These are phyloP conservation scores for Linderina pennispora DNA, from an alignment of 192 early-diverging fungal species.

Conservation along the genomic window DNA sequence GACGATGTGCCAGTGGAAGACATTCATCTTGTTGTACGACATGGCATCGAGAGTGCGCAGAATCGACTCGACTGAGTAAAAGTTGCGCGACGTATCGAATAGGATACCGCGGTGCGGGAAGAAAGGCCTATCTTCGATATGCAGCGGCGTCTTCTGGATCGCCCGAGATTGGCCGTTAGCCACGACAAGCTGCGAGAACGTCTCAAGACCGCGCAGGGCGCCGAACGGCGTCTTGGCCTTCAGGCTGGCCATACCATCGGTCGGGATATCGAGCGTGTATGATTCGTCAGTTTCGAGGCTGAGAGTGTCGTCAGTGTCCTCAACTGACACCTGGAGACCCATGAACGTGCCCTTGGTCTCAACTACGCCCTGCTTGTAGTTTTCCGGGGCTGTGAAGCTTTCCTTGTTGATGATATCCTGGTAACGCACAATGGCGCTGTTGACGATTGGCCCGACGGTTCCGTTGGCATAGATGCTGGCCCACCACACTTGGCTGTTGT, in stretches of 20 bases:
- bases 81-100: slow-evolving; percentile 54
- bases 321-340: slow-evolving; percentile 36
- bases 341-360: slow-evolving; percentile 6
- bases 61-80: slow-evolving; percentile 44
- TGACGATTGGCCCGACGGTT: background rate
- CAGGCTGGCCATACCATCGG: slow-evolving; percentile 28
- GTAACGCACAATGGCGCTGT: background rate
- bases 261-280: slow-evolving; percentile 48
- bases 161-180: slow-evolving; percentile 22
- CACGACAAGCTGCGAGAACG: slow-evolving; percentile 52
- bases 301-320: slow-evolving; percentile 22
- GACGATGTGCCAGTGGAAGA: slow-evolving; percentile 61
- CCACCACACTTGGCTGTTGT: background rate
- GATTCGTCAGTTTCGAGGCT: slow-evolving; percentile 50
- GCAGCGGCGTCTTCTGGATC: slow-evolving; percentile 40
- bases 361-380: slow-evolving; percentile 5
- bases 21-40: slow-evolving; percentile 56
- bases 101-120: slow-evolving; percentile 57
- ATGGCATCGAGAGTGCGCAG: slow-evolving; percentile 49
- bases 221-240: slow-evolving; percentile 50
- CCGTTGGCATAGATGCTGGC: slow-evolving; percentile 1
- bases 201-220: slow-evolving; percentile 57
- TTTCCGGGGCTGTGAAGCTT: background rate
- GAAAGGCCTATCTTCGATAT: slow-evolving; percentile 48
- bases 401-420: background rate